Percentiles rank a stretch among this genome's conserved stretches.
Conservation (phyloP, 2,329 filamentous ascomycete genomes). For the Stemphylium vesicarium region DNA sequence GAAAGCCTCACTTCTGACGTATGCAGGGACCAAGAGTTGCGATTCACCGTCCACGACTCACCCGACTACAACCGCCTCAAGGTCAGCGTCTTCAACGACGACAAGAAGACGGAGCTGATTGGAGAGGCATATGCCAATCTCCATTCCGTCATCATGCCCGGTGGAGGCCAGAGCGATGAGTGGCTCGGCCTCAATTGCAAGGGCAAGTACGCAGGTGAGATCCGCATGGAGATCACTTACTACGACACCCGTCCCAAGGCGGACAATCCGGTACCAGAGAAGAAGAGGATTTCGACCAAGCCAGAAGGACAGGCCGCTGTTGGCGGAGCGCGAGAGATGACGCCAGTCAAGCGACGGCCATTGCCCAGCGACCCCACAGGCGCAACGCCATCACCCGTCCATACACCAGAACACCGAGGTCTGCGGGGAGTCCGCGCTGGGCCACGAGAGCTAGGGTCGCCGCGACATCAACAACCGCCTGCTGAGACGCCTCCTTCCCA, state of each 20-base stretch:
- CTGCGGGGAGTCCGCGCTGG: slow-evolving; percentile 40
- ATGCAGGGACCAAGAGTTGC: slow-evolving; percentile 91
- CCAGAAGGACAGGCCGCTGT: slow-evolving; percentile 48
- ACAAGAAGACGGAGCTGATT: slow-evolving; percentile 96
- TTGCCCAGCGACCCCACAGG: slow-evolving; percentile 78
- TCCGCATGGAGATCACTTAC: slow-evolving; percentile 93
- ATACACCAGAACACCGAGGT: slow-evolving; percentile 40
- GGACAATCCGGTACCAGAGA: slow-evolving; percentile 68
- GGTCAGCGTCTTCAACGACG: slow-evolving; percentile 95
- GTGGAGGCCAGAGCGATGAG: slow-evolving; percentile 90
- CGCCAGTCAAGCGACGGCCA: slow-evolving; percentile 80
- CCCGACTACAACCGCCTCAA: slow-evolving; percentile 96
- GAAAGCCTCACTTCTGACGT: slow-evolving; percentile 19
- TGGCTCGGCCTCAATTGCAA: slow-evolving; percentile 90
- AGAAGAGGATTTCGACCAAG: slow-evolving; percentile 54
- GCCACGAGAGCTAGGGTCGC: slow-evolving; percentile 44
- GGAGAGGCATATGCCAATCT: slow-evolving; percentile 92
- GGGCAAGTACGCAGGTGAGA: slow-evolving; percentile 94
- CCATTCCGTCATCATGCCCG: slow-evolving; percentile 77
- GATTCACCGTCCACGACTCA: slow-evolving; percentile 94
- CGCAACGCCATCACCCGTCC: slow-evolving; percentile 49
- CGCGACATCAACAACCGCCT: slow-evolving; percentile 36
- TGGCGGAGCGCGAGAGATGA: slow-evolving; percentile 60
- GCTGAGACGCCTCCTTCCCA: slow-evolving; percentile 30
- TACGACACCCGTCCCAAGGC: slow-evolving; percentile 87